A percentile compares a stretch with the other conserved stretches of the same genome.
These are phyloP conservation scores for Craspedostauros australis DNA, from an alignment of 108 stramenopile species.

Conservation along the genomic window DNA sequence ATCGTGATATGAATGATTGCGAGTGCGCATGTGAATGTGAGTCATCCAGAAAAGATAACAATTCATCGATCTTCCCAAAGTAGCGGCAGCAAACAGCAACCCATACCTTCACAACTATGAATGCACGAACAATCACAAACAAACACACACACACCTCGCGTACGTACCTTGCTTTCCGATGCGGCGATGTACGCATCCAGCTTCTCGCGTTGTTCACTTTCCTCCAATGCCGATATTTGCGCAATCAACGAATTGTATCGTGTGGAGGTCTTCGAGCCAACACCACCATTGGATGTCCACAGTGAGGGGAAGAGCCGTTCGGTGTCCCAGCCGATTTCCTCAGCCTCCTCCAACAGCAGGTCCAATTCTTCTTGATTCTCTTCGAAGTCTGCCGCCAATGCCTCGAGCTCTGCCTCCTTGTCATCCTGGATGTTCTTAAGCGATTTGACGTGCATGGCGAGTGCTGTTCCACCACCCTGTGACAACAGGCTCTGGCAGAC, in stretches of 20 bases:
- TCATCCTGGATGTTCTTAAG: constrained; percentile 45
- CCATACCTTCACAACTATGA: too few relatives aligned
- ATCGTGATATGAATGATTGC: too few relatives aligned
- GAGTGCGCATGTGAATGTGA: too few relatives aligned
- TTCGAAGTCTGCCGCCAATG: too few relatives aligned
- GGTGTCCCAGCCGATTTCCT: constrained; percentile 17
- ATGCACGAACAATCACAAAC: too few relatives aligned
- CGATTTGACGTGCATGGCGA: constrained; percentile 61
- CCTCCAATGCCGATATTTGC: constrained; percentile 1
- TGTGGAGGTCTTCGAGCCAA: too few relatives aligned
- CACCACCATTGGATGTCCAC: too few relatives aligned
- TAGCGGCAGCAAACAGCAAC: too few relatives aligned
- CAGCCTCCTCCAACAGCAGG: constrained; percentile 18
- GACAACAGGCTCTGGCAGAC: constrained; percentile 65
- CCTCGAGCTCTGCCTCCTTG: constrained; percentile 23
- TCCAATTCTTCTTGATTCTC: constrained; percentile 36
- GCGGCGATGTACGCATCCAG: constrained; percentile 38
- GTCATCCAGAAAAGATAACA: too few relatives aligned
- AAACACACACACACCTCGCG: too few relatives aligned
- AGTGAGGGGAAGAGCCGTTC: too few relatives aligned
- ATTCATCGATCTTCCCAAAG: too few relatives aligned
- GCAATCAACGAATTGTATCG: constrained; percentile 1
- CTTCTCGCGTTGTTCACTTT: constrained; percentile 14
- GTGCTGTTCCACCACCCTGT: constrained; percentile 51
- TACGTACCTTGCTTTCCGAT: constrained; percentile 35